Evolutionary conservation across 352 stramenopile species (phyloP).

Genomic region (Globisporangium viniferum): DNA sequence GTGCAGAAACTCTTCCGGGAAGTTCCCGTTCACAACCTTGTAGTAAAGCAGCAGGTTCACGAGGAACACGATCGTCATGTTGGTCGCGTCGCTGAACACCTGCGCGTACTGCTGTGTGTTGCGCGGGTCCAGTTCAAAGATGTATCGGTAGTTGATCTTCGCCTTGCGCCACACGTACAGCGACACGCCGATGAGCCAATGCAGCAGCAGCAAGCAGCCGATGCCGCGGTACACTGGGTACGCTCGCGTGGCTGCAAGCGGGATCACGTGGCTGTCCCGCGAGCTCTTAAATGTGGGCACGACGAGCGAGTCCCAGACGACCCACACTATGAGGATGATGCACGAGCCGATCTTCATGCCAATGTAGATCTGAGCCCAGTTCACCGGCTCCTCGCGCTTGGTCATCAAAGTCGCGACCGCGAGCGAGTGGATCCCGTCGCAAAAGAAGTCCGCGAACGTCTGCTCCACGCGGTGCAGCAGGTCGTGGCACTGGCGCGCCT

Average conservation of each 20-base stretch:
- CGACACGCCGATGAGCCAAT: conserved; percentile 94
- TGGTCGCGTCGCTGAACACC: conserved; percentile 95
- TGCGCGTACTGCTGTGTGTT: conserved; percentile 80
- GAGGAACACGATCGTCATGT: conserved; percentile 96
- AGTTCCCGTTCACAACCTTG: conserved; percentile 91
- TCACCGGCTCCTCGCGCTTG: conserved; percentile 68
- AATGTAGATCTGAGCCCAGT: conserved; percentile 83
- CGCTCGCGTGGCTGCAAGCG: conserved; percentile 70
- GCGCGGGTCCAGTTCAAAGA: conserved; percentile 92
- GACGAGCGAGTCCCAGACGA: conserved; percentile 94
- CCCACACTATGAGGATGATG: conserved; percentile 87
- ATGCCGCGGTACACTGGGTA: conserved; percentile 95
- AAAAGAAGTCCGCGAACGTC: conserved; percentile 76
- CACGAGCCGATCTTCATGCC: conserved; percentile 81
- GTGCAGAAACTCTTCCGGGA: conserved; percentile 75
- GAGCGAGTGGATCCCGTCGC: conserved; percentile 63
- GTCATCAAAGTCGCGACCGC: conserved; percentile 78
- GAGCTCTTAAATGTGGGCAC: conserved; percentile 68
- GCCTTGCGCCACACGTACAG: conserved; percentile 90
- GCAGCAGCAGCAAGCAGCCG: conserved; percentile 92
- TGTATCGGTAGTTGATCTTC: conserved; percentile 94
- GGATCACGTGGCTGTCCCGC: conserved; percentile 69
- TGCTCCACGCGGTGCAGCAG: conserved; percentile 55
- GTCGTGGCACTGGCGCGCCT: conserved; percentile 43
- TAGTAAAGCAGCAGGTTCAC: conserved; percentile 96